phyloP scores from a whole-genome alignment of 2,329 filamentous ascomycete genomes.

The Fusarium cyanostomum region DNA sequence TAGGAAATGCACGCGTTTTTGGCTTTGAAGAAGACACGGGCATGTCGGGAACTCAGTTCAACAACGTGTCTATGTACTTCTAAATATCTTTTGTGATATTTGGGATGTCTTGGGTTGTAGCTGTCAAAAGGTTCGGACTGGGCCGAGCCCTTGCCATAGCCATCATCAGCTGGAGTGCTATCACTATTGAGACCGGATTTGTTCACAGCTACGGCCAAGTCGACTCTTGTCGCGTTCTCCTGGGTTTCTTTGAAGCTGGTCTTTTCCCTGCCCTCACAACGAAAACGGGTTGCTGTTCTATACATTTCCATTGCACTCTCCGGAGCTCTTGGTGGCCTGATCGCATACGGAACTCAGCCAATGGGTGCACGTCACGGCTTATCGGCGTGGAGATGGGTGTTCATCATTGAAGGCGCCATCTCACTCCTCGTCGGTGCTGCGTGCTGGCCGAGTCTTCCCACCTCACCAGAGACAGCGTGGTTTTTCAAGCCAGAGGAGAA shows the following conservation, averaged over 20 bases:
- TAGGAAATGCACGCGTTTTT: constrained; percentile 49
- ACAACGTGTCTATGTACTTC: constrained; percentile 44
- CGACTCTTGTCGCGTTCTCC: constrained; percentile 44
- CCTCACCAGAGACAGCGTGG: constrained; percentile 55
- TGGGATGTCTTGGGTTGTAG: constrained; percentile 45
- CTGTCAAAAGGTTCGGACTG: constrained; percentile 46
- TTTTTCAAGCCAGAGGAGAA: constrained; percentile 56
- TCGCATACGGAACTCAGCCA: constrained; percentile 47
- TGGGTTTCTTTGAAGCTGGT: constrained; percentile 50
- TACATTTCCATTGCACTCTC: constrained; percentile 46
- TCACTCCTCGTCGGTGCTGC: constrained; percentile 44
- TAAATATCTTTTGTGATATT: constrained; percentile 48
- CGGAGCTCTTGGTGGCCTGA: constrained; percentile 45
- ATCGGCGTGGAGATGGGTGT: constrained; percentile 61
- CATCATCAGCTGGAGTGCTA: constrained; percentile 47
- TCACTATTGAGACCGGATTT: constrained; percentile 47
- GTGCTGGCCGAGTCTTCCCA: constrained; percentile 55
- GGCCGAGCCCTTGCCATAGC: constrained; percentile 41
- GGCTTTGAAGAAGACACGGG: constrained; percentile 47
- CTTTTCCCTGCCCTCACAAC: constrained; percentile 48
- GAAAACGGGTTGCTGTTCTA: constrained; percentile 45
- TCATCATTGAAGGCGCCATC: constrained; percentile 56
- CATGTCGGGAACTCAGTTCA: constrained; percentile 45
- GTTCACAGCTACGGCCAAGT: constrained; percentile 41
- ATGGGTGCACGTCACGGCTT: constrained; percentile 57